Evolutionary conservation across 2,329 filamentous ascomycete species (phyloP).

Genomic region (Colletotrichum neosansevieriae): DNA sequence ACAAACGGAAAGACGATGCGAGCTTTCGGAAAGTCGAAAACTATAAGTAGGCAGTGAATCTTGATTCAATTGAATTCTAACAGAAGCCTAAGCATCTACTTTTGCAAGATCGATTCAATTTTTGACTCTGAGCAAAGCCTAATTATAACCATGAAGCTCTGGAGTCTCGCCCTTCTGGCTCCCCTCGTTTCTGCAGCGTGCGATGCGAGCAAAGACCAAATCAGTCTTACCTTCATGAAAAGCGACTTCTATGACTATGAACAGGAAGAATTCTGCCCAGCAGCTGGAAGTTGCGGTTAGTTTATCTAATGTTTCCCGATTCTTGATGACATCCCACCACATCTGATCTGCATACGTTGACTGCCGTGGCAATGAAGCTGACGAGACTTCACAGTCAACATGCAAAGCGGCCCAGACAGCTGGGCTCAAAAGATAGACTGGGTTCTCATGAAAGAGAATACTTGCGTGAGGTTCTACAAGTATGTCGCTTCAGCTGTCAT

Average conservation of each 20-base stretch:
- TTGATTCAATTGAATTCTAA: background rate
- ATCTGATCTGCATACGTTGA: too few relatives aligned
- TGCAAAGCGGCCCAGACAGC: slow-evolving; percentile 1
- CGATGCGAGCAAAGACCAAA: background rate
- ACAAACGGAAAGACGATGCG: background rate
- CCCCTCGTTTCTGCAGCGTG: slow-evolving; percentile 9
- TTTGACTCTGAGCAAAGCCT: background rate
- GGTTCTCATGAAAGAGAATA: slow-evolving; percentile 1
- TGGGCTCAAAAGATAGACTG: slow-evolving; percentile 16
- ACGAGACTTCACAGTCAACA: background rate
- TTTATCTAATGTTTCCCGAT: background rate
- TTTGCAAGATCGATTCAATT: too few relatives aligned
- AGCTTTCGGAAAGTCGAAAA: too few relatives aligned
- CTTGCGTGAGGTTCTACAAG: slow-evolving; percentile 3
- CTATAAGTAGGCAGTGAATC: background rate
- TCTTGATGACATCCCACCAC: too few relatives aligned
- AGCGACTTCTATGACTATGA: slow-evolving; percentile 13
- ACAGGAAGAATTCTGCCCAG: slow-evolving; percentile 11
- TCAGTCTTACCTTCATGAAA: slow-evolving; percentile 12
- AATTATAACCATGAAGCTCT: background rate
- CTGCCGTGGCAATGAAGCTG: background rate
- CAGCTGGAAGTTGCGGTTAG: slow-evolving; percentile 13
- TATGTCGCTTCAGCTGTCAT: background rate
- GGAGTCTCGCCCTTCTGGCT: background rate
- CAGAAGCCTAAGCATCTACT: background rate